Evolutionary conservation across 192 early-diverging fungal species (phyloP).

Genomic region (Gonapodya prolifera): DNA sequence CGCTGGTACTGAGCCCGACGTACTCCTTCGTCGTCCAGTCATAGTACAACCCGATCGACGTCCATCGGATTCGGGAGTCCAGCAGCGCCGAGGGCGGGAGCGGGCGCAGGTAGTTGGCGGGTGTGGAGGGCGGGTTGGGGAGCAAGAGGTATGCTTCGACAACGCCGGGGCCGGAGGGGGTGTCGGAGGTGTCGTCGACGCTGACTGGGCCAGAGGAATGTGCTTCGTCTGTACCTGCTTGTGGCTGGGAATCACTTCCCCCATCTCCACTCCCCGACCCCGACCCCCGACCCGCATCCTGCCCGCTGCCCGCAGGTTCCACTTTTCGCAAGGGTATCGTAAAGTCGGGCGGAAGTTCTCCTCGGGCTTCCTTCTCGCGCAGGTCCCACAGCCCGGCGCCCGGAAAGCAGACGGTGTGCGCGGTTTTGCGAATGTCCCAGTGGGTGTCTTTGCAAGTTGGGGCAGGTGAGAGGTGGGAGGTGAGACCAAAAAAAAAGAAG

Average conservation of each 20-base stretch:
- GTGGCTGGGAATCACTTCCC: neutral
- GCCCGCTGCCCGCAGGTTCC: neutral
- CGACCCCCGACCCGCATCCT: neutral
- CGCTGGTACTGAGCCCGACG: neutral
- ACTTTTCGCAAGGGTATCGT: neutral
- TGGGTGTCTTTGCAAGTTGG: neutral
- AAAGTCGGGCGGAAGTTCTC: neutral
- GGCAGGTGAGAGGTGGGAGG: neutral
- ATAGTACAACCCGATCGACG: constrained; percentile 32
- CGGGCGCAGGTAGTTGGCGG: neutral
- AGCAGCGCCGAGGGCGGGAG: neutral
- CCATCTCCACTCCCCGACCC: neutral
- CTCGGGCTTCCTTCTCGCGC: neutral
- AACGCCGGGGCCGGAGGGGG: neutral
- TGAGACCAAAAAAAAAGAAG: no score
- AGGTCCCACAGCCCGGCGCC: neutral
- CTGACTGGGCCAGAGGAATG: neutral
- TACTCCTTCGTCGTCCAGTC: constrained; percentile 22
- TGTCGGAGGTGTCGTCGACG: neutral
- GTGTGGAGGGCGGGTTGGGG: neutral
- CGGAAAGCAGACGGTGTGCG: neutral
- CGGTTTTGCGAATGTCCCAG: neutral
- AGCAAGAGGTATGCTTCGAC: neutral
- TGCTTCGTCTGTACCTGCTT: neutral
- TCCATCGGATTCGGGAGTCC: constrained; percentile 20